Conservation (phyloP, 2,329 filamentous ascomycete species). For the Trichoderma brevicompactum region DNA sequence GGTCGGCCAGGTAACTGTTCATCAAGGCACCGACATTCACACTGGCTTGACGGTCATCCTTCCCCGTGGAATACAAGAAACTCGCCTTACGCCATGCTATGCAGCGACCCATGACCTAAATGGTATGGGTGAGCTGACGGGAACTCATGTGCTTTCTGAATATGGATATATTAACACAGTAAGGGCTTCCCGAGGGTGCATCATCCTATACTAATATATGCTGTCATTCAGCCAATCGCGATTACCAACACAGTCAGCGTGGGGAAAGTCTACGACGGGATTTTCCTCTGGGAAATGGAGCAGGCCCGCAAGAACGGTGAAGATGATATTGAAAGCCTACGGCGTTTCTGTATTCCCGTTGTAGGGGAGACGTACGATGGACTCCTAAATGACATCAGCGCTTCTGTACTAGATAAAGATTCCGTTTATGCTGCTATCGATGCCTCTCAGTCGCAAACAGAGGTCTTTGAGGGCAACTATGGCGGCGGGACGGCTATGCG, state of each 20-base stretch:
- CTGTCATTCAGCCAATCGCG: background rate
- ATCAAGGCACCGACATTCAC: background rate
- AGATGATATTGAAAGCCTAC: conserved; percentile 7
- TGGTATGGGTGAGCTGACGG: background rate
- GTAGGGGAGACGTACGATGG: conserved; percentile 10
- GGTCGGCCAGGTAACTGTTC: background rate
- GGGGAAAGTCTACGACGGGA: background rate
- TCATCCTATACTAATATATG: background rate
- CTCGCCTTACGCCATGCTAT: conserved; percentile 1
- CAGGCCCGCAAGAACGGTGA: conserved; percentile 2
- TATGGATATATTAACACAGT: conserved; percentile 9
- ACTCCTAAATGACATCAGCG: conserved; percentile 5
- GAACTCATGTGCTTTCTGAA: background rate
- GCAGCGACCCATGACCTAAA: conserved; percentile 8
- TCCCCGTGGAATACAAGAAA: background rate
- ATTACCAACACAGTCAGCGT: conserved; percentile 14
- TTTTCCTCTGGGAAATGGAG: conserved; percentile 6
- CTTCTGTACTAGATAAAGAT: background rate
- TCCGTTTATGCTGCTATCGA: background rate
- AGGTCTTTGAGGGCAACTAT: conserved; percentile 4
- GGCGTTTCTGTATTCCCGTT: background rate
- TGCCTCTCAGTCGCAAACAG: background rate
- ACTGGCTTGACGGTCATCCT: background rate
- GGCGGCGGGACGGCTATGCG: conserved; percentile 9
- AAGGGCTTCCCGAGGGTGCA: background rate